A percentile compares a stretch with the other conserved stretches of the same genome.
Evolutionary conservation across 352 stramenopile genomes (phyloP).

Genomic region (Phytopythium aichiense): DNA sequence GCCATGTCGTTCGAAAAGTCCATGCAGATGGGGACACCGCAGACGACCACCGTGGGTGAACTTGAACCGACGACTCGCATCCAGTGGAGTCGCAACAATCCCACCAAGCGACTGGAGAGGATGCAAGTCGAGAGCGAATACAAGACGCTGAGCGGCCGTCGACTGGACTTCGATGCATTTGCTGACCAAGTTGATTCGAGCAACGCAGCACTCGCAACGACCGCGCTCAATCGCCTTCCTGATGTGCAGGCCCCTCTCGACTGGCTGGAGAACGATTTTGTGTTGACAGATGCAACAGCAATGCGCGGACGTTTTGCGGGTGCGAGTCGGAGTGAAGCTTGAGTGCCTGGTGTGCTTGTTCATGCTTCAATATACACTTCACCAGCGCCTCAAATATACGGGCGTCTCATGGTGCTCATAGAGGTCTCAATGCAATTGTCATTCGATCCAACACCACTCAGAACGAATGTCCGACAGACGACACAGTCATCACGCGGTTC

Average conservation of each 20-base stretch:
- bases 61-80: neutral
- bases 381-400: too few relatives aligned
- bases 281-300: neutral
- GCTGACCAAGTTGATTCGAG: neutral
- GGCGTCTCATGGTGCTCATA: too few relatives aligned
- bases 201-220: neutral
- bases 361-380: too few relatives aligned
- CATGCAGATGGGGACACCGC: too few relatives aligned
- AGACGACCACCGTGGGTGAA: neutral
- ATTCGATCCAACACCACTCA: neutral
- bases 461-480: neutral
- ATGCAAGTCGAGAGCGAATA: neutral
- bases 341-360: too few relatives aligned
- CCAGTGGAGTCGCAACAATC: neutral
- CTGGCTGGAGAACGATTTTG: neutral
- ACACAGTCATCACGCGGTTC: slow-evolving; percentile 35
- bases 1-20: too few relatives aligned
- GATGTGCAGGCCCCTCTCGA: neutral
- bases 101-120: neutral
- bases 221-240: neutral
- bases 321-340: too few relatives aligned
- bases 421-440: neutral
- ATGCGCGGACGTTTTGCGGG: too few relatives aligned
- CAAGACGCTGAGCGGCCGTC: neutral
- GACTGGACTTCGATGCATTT: neutral